A percentile compares a stretch with the other conserved stretches of the same genome.
Evolutionary conservation across 495 filamentous ascomycete genomes (phyloP).

Genomic region (Trichocladium antarcticum): DNA sequence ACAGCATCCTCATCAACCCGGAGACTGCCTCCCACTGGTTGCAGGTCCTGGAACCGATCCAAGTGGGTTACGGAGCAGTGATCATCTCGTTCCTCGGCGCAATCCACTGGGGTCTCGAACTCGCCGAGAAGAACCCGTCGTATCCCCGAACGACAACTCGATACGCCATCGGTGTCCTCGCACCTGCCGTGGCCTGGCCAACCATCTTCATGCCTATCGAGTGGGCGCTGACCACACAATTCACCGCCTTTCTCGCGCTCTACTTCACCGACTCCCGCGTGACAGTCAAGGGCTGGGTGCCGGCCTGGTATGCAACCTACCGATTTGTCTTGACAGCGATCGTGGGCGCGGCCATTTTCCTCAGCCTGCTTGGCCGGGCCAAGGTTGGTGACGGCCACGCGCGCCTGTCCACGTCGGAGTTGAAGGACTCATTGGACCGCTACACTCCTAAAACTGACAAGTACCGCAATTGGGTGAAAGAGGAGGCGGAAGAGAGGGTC

Average conservation of each 20-base stretch:
- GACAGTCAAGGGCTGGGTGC: conserved; percentile 67
- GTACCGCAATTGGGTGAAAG: conserved; percentile 29
- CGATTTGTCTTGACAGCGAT: conserved; percentile 93
- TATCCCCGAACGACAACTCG: conserved; percentile 35
- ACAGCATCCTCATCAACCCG: conserved; percentile 47
- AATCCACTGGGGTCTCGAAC: conserved; percentile 85
- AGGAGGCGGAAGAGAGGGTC: conserved; percentile 28
- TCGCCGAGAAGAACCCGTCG: conserved; percentile 35
- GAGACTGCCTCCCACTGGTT: conserved; percentile 65
- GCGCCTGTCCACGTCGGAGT: conserved; percentile 46
- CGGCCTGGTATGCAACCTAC: conserved; percentile 85
- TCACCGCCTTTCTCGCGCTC: conserved; percentile 74
- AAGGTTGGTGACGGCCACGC: conserved; percentile 54
- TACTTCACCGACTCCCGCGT: conserved; percentile 83
- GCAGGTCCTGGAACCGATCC: conserved; percentile 75
- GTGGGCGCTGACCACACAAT: conserved; percentile 83
- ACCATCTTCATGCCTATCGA: conserved; percentile 78
- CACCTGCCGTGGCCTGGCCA: conserved; percentile 84
- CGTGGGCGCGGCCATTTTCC: conserved; percentile 77
- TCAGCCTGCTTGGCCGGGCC: conserved; percentile 75
- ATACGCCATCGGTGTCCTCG: conserved; percentile 72
- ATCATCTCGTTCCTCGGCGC: conserved; percentile 95
- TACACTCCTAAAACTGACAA: conserved; percentile 34
- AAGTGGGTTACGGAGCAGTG: conserved; percentile 87
- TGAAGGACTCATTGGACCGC: conserved; percentile 37